phyloP scores from a whole-genome alignment of 371 early-diverging fungal genomes.

The Rhizomucor pusillus region DNA sequence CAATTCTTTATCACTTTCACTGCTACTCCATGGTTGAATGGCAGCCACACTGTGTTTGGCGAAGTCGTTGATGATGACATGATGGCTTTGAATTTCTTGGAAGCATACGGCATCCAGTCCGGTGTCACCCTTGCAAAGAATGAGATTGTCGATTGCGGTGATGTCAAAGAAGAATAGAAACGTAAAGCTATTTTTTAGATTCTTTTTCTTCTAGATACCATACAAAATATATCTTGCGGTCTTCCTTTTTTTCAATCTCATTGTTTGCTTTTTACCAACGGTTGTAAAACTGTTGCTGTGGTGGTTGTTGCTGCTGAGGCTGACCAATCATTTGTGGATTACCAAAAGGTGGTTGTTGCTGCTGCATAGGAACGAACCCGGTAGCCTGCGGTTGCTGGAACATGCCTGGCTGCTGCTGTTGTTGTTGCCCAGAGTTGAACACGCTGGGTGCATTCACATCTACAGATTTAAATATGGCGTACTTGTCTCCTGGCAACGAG shows the following conservation, averaged over 20 bases:
- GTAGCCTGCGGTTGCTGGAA: conserved; percentile 16
- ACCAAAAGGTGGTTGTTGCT: conserved; percentile 1
- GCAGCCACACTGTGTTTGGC: conserved; percentile 91
- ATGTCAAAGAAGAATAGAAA: conserved; percentile 63
- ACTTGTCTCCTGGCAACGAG: conserved; percentile 30
- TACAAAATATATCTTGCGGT: too few relatives aligned
- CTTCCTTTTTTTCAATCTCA: neutral
- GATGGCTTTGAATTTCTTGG: conserved; percentile 81
- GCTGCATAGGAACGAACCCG: conserved; percentile 14
- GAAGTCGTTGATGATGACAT: conserved; percentile 78
- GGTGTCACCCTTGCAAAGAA: conserved; percentile 69
- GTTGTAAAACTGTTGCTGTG: conserved; percentile 21
- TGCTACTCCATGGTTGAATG: conserved; percentile 84
- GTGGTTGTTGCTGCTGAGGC: conserved; percentile 15
- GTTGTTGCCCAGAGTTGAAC: conserved; percentile 22
- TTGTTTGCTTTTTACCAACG: conserved; percentile 14
- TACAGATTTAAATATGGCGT: conserved; percentile 40
- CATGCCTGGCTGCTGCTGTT: conserved; percentile 9
- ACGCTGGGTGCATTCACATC: conserved; percentile 33
- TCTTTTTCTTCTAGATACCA: too few relatives aligned
- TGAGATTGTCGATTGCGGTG: conserved; percentile 79
- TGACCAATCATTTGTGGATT: neutral
- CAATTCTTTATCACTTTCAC: conserved; percentile 93
- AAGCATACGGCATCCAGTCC: conserved; percentile 64
- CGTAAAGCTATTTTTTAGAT: too few relatives aligned